Evolutionary conservation across 768 basidiomycete genomes (phyloP), one percentile per base, ranked within the genome.

Genomic region (Candolleomyces aberdarensis): DNA sequence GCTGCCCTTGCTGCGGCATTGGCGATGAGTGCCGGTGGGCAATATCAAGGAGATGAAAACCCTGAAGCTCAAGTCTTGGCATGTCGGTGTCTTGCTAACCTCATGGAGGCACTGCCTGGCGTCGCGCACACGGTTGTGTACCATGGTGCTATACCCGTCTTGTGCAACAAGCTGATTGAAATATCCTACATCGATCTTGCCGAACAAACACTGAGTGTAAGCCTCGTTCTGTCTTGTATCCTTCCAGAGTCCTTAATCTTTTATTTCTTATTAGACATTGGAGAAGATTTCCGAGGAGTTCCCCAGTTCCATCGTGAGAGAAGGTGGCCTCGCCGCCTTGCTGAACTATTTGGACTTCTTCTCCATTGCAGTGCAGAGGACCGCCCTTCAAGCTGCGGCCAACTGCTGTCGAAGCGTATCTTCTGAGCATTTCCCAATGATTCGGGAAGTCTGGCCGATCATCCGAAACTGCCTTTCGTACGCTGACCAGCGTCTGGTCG

Each of bases 261-360:
- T 59, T 59, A 55, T 60, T 63, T n/a, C 46, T 48, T 26, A 49
- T 64, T 29, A 98, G 96, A 99, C 96, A 0, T 80, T 97, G 78
- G 94, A 98, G 78, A 99, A 99, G 78, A 96, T 99, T 40, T 96
- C 96, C 3, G 94, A 96, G 71, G 97, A 98, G 74, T 96, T 95
- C 65, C 96, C 97, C 0, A 90, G 91, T 64, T 87, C 95, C 15
- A 97, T 99, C 66, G 95, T 97, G 22, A 88, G 94, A 58, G 97
- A 98, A 76, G 94, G 94, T 56, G 97, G 97, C 29, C 81, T 99
- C 19, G 86, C 91, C 10, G 96, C 96, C 29, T 79, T 98, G 43
- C 85, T 98, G 67, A 94, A 92, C 71, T 98, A 92, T 74, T 87
- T 99, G 67, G 96, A 98, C 76, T 99, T 99, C 78, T 98, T 98